These are phyloP conservation scores for Streptanthus diversifolius DNA, from an alignment of 345 rosid genomes.

Conservation along the genomic window DNA sequence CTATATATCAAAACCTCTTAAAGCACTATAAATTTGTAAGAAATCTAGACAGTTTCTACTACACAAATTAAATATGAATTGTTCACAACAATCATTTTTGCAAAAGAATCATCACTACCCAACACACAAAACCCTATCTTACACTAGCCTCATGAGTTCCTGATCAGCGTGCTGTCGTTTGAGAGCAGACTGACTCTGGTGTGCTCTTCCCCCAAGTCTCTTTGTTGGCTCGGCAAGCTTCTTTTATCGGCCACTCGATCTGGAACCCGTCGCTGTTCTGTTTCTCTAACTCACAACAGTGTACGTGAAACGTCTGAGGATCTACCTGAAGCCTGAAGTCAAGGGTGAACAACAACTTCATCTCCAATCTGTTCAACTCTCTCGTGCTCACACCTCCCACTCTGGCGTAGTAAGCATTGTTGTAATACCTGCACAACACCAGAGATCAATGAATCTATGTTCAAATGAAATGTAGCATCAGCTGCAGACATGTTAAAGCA, in stretches of 20 bases:
- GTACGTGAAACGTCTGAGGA: conserved; percentile 52
- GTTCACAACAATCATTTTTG: conserved; percentile 22
- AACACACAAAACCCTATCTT: conserved; percentile 15
- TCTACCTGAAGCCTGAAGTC: conserved; percentile 83
- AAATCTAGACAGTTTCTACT: background rate
- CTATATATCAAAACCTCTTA: background rate
- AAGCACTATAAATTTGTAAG: background rate
- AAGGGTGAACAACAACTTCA: conserved; percentile 68
- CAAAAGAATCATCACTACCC: conserved; percentile 29
- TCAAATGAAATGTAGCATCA: background rate
- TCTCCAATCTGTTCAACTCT: conserved; percentile 80
- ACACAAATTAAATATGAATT: background rate
- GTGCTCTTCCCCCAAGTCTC: conserved; percentile 27
- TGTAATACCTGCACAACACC: conserved; percentile 61
- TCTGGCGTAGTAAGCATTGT: conserved; percentile 85
- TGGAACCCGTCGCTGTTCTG: conserved; percentile 27
- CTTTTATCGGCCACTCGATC: conserved; percentile 31
- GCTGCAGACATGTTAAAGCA: background rate
- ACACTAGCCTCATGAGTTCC: background rate
- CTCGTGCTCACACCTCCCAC: conserved; percentile 86
- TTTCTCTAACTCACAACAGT: conserved; percentile 63
- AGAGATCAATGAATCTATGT: background rate
- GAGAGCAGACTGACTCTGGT: conserved; percentile 28
- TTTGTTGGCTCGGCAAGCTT: conserved; percentile 17
- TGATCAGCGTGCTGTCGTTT: conserved; percentile 27